Conservation (phyloP, 2,329 filamentous ascomycete genomes). For the Cladosporium phlei region DNA sequence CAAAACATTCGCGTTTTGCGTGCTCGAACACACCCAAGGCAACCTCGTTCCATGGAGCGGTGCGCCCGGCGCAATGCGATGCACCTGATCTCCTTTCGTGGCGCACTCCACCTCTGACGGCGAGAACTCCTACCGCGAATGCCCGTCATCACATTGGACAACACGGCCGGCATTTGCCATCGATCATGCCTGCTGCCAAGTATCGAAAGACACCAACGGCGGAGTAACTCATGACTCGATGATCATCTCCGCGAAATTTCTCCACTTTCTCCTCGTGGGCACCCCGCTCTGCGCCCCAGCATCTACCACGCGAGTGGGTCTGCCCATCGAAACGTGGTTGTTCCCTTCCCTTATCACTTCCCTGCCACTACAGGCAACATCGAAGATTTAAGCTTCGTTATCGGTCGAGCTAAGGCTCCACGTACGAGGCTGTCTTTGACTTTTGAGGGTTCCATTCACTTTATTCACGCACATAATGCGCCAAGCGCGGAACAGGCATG, state of each 20-base stretch:
- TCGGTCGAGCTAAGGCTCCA: slow-evolving; percentile 1
- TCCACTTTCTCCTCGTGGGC: slow-evolving; percentile 6
- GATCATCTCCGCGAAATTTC: slow-evolving; percentile 2
- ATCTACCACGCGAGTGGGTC: slow-evolving; percentile 11
- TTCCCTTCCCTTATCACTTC: neutral
- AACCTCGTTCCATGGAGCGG: too few species aligned
- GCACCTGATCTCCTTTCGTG: too few species aligned
- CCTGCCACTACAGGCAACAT: neutral
- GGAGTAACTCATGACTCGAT: slow-evolving; percentile 1
- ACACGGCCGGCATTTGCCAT: too few species aligned
- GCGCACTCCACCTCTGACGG: too few species aligned
- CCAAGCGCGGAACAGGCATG: slow-evolving; percentile 5
- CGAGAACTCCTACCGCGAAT: too few species aligned
- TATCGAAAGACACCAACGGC: neutral
- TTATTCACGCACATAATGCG: slow-evolving; percentile 5
- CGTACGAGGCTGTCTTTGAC: slow-evolving; percentile 3
- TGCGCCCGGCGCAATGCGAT: too few species aligned
- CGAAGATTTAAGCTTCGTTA: neutral
- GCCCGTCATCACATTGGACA: too few species aligned
- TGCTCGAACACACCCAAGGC: too few species aligned
- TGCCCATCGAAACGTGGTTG: neutral
- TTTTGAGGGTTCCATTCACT: slow-evolving; percentile 1
- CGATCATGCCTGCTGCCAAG: neutral
- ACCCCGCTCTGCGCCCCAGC: slow-evolving; percentile 5
- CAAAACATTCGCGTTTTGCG: too few species aligned